These are phyloP conservation scores for Neonectria faginata DNA, from an alignment of 2,329 filamentous ascomycete species.

Conservation along the genomic window DNA sequence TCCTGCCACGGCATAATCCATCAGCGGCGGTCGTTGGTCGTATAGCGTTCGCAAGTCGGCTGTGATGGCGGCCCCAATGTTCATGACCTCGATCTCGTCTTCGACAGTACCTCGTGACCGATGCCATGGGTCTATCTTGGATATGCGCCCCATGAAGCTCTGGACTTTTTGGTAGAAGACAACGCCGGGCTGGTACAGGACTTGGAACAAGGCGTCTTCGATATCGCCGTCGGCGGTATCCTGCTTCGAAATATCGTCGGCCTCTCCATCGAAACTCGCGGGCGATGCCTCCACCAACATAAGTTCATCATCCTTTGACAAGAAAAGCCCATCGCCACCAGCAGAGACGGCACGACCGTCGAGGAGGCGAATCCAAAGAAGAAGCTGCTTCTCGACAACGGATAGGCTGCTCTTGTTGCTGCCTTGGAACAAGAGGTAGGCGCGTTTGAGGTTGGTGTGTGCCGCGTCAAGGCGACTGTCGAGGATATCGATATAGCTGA, in stretches of 20 bases:
- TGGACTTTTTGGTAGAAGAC: constrained; percentile 69
- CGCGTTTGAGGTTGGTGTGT: constrained; percentile 62
- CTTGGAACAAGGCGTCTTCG: constrained; percentile 65
- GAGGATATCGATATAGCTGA: constrained; percentile 65
- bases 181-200: constrained; percentile 66
- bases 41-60: constrained; percentile 63
- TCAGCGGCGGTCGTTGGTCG: constrained; percentile 62
- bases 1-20: constrained; percentile 67
- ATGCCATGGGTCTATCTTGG: constrained; percentile 68
- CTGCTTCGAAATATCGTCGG: constrained; percentile 38
- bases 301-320: constrained; percentile 60
- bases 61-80: constrained; percentile 62
- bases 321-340: constrained; percentile 66
- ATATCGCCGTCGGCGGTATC: constrained; percentile 51
- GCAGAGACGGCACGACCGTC: constrained; percentile 67
- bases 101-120: constrained; percentile 66
- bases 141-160: constrained; percentile 67
- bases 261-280: constrained; percentile 51
- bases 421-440: constrained; percentile 60
- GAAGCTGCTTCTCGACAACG: constrained; percentile 58
- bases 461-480: constrained; percentile 58
- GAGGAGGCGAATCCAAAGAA: constrained; percentile 67
- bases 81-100: constrained; percentile 70
- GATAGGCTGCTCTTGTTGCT: constrained; percentile 53
- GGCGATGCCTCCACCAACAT: constrained; percentile 58